A percentile compares a stretch with the other conserved stretches of the same genome.
These are phyloP conservation scores for Perkinsus marinus DNA, from an alignment of 169 alveolate species.

Conservation along the genomic window DNA sequence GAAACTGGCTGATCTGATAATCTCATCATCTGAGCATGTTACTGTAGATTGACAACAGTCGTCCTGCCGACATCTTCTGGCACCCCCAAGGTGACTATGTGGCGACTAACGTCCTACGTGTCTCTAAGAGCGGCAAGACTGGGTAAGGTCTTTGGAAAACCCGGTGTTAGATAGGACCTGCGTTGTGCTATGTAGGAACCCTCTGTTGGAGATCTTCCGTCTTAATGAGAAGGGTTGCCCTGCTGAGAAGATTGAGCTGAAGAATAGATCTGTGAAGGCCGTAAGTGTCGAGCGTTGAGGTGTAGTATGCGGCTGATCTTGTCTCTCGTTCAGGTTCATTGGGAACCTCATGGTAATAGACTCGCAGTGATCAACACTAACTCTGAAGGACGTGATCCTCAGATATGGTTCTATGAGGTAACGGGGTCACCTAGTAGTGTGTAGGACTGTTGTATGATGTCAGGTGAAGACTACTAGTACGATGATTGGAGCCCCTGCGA, in stretches of 20 bases:
- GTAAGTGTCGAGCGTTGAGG: not conserved
- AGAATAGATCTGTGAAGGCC: not conserved
- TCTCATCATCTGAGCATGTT: too few relatives aligned
- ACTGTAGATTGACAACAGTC: not conserved
- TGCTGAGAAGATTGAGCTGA: conserved; percentile 8
- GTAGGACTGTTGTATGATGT: not conserved
- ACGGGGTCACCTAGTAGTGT: not conserved
- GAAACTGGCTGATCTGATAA: too few relatives aligned
- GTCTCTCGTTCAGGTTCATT: not conserved
- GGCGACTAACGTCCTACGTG: conserved; percentile 23
- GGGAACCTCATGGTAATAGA: not conserved
- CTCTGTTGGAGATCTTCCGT: conserved; percentile 26
- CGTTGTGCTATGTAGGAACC: not conserved
- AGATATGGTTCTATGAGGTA: not conserved
- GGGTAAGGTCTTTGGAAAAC: not conserved
- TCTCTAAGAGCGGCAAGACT: conserved; percentile 23
- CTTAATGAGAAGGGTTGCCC: conserved; percentile 27
- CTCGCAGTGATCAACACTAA: not conserved
- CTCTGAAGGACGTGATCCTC: not conserved
- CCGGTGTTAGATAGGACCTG: not conserved
- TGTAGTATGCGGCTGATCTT: not conserved
- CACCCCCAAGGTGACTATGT: conserved; percentile 29
- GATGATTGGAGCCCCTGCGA: not conserved
- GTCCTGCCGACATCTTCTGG: conserved; percentile 22
- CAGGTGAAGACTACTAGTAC: not conserved